Base-by-base conservation (phyloP, 2,329 filamentous ascomycete genomes). In the Dactylellina haptotyla region DNA sequence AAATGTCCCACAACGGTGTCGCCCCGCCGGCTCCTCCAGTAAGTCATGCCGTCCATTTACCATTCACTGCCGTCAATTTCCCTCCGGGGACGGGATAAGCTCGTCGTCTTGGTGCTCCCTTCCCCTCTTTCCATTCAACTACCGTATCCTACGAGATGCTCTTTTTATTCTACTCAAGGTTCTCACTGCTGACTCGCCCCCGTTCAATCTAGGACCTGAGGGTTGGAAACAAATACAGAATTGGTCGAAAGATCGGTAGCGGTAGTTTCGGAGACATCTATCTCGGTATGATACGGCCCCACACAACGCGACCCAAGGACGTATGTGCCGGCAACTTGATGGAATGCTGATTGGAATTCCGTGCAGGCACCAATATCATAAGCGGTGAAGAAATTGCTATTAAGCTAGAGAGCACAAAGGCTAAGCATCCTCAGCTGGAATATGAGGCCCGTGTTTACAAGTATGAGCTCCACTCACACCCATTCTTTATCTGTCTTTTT, bases 311-410 rank as follows among this genome's bases (percentile, higher is more conserved):
- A 4, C 1, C 4, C 26, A 16, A 12, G 18, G 25, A 20, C 26
- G 5, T 34, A 23, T 10, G 12, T 34, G 14, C 45, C 32, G 20
- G 39, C 20, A 62, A 16, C n/a, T 63, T 25, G 23, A 18, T 30
- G 23, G 48, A 51, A 65, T 56, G 20, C 62, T 62, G 46, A 66
- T 54, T 28, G 46, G 30, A 53, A 54, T 67, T 50, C 58, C 64
- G 54, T 53, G 23, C 46, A 89, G 95, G 95, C 79, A 99, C 95
- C 82, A 98, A 99, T 86, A 98, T 99, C 84, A 98, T 98, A 83
- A 98, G 95, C 3, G 95, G 95, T 75, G 95, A 99, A 83, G 95
- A 99, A 84, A 98, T 99, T 79, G 95, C 95, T 81, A 99, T 99
- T 86, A 99, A 99, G 86, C 92, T 99, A 74, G 95, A 99, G 84